Base-by-base conservation (phyloP, 2,329 filamentous ascomycete species). In the Hymenoscyphus fraxineus region DNA sequence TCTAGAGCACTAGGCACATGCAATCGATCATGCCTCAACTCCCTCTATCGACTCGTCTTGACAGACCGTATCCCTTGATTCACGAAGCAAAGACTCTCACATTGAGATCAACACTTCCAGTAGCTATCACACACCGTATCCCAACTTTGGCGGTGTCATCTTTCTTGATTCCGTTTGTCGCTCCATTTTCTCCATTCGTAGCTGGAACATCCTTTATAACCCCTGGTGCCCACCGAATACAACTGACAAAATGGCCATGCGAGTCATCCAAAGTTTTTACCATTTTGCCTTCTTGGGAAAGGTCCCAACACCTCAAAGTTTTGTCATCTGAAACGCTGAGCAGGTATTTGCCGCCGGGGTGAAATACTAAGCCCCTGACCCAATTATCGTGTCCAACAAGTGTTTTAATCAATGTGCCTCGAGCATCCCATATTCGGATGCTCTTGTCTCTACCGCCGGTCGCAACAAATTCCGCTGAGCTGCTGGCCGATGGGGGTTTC, bases 321-420 rank as follows among this genome's bases (percentile, higher is more conserved):
- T 95, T 96, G 79, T 98, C 94, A 75, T 98, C 94, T 16, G 89
- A 85, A 22, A 90, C 91, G 6, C 89, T 93, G 6, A 98, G 79
- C 1, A 98, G 83, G 73, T 95, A 97, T 77, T 94, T 96, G 55
- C 94, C 94, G 9, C 92, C 91, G 0, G 94, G 94, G 73, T 97
- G 94, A 76, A 97, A 98, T 10, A 92, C 87, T 6, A 97, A 78
- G 0, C 85, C 90, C 39, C 92, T 87, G 9, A 98, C 87, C 94
- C 94, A 98, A 75, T 97, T 97, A 76, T 97, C 93, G 75, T 97
- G 94, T 1, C 94, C 94, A 0, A 87, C 80, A 1, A 98, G 81
- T 0, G 90, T 95, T 76, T 92, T 94, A 74, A 97, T 87, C 68
- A 92, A 86, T 12, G 89, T 92, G 39, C 94, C 94, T 62, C 92